A percentile compares a stretch with the other conserved stretches of the same genome.
Evolutionary conservation across 371 early-diverging fungal genomes (phyloP).

Genomic region (Mortierella sp.): DNA sequence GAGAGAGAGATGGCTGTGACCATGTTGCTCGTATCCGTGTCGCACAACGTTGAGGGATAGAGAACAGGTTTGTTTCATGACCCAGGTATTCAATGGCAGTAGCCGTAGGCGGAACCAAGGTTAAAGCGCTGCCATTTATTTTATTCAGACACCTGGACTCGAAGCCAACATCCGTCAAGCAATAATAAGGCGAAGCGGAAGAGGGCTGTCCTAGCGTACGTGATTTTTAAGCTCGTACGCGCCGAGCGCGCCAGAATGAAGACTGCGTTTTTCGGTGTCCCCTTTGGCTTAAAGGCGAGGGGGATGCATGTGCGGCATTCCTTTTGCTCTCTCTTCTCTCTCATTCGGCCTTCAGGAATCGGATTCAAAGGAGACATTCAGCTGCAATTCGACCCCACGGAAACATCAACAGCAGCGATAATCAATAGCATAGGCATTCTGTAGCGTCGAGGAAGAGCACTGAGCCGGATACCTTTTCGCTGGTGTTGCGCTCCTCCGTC

Average conservation of each 20-base stretch:
- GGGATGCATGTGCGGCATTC: constrained; percentile 7
- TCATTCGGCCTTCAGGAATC: constrained; percentile 3
- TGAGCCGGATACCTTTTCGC: background rate
- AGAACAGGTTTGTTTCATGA: too few species aligned
- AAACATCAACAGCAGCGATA: background rate
- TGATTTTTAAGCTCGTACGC: background rate
- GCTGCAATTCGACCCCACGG: background rate
- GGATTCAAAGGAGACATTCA: constrained; percentile 12
- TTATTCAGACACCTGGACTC: too few species aligned
- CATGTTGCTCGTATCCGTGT: too few species aligned
- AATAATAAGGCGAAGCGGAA: too few species aligned
- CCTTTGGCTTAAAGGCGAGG: background rate
- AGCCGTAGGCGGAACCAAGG: too few species aligned
- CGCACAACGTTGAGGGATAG: too few species aligned
- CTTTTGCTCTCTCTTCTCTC: background rate
- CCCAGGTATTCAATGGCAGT: too few species aligned
- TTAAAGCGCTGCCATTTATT: too few species aligned
- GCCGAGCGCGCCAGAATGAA: background rate
- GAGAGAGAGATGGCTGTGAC: too few species aligned
- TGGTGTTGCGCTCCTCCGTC: background rate
- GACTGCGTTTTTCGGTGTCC: constrained; percentile 13
- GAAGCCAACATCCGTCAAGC: too few species aligned
- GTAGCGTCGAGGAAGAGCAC: constrained; percentile 7
- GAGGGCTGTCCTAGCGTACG: background rate
- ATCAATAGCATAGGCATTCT: background rate